These are phyloP conservation scores for Petunia secreta DNA, from an alignment of 257 asterid genomes.

Conservation along the genomic window DNA sequence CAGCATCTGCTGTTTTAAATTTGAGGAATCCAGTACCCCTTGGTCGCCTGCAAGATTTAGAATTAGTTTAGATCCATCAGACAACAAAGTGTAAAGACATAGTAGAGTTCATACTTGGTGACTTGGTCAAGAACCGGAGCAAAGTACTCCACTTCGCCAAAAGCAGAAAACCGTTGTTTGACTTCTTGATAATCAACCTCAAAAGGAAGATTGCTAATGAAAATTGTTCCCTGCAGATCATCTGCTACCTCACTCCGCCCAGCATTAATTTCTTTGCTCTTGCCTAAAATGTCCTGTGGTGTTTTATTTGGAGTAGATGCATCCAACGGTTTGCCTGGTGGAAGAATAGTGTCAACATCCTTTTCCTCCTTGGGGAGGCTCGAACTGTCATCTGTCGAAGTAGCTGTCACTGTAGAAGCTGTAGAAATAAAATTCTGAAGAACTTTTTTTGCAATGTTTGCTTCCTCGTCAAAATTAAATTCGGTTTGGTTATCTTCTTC, in stretches of 20 bases:
- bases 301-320: slow-evolving; percentile 30
- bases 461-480: slow-evolving; percentile 71
- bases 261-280: slow-evolving; percentile 38
- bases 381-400: slow-evolving; percentile 37
- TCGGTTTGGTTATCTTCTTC: slow-evolving; percentile 44
- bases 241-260: slow-evolving; percentile 55
- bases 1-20: slow-evolving; percentile 68
- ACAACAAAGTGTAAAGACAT: slow-evolving; percentile 19
- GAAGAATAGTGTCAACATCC: slow-evolving; percentile 44
- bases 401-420: slow-evolving; percentile 43
- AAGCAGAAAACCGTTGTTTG: slow-evolving; percentile 75
- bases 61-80: slow-evolving; percentile 7
- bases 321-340: slow-evolving; percentile 38
- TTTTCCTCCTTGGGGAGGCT: slow-evolving; percentile 40
- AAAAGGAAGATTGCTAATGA: slow-evolving; percentile 87
- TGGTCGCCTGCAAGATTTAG: slow-evolving; percentile 69
- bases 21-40: slow-evolving; percentile 98
- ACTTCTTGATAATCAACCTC: slow-evolving; percentile 75
- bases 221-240: slow-evolving; percentile 77
- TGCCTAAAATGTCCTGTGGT: slow-evolving; percentile 20
- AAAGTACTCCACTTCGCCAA: slow-evolving; percentile 82
- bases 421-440: slow-evolving; percentile 60
- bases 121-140: slow-evolving; percentile 81
- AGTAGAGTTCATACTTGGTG: slow-evolving; percentile 63
- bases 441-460: slow-evolving; percentile 73